Base-by-base conservation (phyloP, 768 basidiomycete genomes). In the Sarcodon aspratus region DNA sequence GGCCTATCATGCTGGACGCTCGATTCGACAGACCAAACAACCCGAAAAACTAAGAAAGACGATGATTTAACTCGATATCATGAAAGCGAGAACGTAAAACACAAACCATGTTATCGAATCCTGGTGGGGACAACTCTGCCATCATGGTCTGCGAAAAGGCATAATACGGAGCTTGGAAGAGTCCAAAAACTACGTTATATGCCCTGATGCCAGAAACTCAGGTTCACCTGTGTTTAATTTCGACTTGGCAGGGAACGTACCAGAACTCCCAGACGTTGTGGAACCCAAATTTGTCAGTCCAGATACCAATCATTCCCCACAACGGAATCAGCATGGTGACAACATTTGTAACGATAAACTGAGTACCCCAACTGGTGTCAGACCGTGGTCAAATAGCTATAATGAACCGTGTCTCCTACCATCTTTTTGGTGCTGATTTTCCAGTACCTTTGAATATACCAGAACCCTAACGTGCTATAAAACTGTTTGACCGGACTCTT, bases 181-280 rank as follows among this genome's bases (percentile, higher is more conserved):
- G 63, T 10, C 87, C 86, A 55, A 83, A 86, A 3, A 89, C 63
- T 45, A 87, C 69, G 50, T 88, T 89, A 66, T 90, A 91, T 5
- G 77, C 79, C 81, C 82, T 84, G 51, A 27, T 27, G 21, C 21
- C 21, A 27, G 21, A 27, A 27, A 27, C 21, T 27, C 21, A 27
- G 21, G 21, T 27, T 27, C 21, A 27, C 21, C 21, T 5, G 21
- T 27, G 21, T 27, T 27, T 27, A 5, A 27, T 27, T 27, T 27
- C 21, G 21, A 27, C 21, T 27, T 27, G 21, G 5, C 2, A 27
- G 2, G 21, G 21, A 27, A 27, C 66, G 45, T 55, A 82, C 86
- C 89, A 94, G 65, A 92, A 92, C 56, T 92, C 89, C 87, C 88
- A 90, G 11, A 57, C 74, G 50, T 88, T 85, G 59, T 89, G 87